Conservation (phyloP, 1,139 yeast species). For the Lipomyces yarrowii region DNA sequence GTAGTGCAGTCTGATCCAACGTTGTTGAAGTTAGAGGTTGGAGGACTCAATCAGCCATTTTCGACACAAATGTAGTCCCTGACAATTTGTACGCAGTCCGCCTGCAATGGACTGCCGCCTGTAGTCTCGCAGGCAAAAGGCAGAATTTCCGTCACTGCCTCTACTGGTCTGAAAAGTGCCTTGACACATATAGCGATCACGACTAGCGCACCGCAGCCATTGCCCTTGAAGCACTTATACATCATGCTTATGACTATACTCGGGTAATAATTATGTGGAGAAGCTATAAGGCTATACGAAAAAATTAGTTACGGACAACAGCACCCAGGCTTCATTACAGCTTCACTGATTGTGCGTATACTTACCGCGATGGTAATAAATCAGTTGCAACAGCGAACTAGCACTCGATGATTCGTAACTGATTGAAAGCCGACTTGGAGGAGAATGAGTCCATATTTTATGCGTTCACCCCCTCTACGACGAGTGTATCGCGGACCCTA, state of each 20-base stretch:
- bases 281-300: background rate
- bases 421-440: background rate
- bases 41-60: conserved; percentile 3
- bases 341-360: background rate
- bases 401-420: background rate
- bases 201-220: background rate
- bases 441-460: background rate
- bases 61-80: conserved; percentile 6
- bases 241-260: background rate
- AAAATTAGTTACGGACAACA: background rate
- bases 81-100: conserved; percentile 3
- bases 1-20: conserved; percentile 5
- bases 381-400: background rate
- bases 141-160: conserved; percentile 3
- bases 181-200: background rate
- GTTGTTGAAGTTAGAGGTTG: conserved; percentile 1
- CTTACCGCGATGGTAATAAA: background rate
- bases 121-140: conserved; percentile 7
- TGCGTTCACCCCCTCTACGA: background rate
- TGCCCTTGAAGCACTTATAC: background rate
- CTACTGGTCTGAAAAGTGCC: background rate
- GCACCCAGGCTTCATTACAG: background rate
- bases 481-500: background rate
- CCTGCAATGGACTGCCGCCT: conserved; percentile 2
- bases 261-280: background rate